phyloP scores from a whole-genome alignment of 768 basidiomycete genomes.

The Mycena capillaripes region DNA sequence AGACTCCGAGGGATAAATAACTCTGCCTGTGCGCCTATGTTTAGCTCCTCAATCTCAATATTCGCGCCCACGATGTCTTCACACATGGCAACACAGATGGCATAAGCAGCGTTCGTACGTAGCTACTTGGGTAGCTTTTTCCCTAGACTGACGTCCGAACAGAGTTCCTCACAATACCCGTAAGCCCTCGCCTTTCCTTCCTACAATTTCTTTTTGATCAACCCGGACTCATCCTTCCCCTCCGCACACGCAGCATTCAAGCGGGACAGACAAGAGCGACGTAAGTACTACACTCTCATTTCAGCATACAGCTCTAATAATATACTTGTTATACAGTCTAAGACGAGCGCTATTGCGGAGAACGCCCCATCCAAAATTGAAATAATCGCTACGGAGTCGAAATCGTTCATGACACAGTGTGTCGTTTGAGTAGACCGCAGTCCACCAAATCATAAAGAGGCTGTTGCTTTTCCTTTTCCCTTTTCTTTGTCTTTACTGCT shows the following conservation, averaged over 20 bases:
- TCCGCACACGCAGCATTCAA: background rate
- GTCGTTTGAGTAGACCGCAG: background rate
- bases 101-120: too few relatives aligned
- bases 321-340: constrained; percentile 1
- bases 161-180: too few relatives aligned
- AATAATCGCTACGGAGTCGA: background rate
- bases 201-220: too few relatives aligned
- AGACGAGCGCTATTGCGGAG: background rate
- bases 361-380: background rate
- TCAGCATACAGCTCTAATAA: background rate
- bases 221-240: too few relatives aligned
- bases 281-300: background rate
- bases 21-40: background rate
- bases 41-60: too few relatives aligned
- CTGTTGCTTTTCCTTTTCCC: too few relatives aligned
- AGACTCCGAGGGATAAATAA: background rate
- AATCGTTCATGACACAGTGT: background rate
- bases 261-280: background rate
- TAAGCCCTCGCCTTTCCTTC: too few relatives aligned
- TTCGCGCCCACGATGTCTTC: too few relatives aligned
- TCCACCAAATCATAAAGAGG: background rate
- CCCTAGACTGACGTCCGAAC: too few relatives aligned
- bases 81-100: too few relatives aligned
- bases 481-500: too few relatives aligned
- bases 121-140: too few relatives aligned